phyloP scores from a whole-genome alignment of 306 rosid species.

The Mucuna pruriens region DNA sequence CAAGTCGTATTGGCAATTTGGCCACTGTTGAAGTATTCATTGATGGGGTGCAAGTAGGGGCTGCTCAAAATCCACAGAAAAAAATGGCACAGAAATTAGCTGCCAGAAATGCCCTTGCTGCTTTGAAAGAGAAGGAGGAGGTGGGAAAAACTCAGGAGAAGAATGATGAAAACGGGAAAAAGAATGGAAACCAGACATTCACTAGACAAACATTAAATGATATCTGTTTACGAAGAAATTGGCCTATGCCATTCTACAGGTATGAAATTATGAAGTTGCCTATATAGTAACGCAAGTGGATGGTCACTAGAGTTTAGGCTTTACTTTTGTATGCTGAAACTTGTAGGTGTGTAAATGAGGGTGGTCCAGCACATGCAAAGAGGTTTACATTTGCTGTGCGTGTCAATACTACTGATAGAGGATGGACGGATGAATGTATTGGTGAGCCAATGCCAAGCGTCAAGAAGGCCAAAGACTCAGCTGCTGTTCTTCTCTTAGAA shows the following conservation, averaged over 20 bases:
- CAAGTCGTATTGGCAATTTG: constrained; percentile 85
- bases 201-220: constrained; percentile 95
- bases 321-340: not conserved
- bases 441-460: constrained; percentile 99
- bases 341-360: constrained; percentile 90
- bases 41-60: constrained; percentile 84
- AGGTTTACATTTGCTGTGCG: constrained; percentile 94
- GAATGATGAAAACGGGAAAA: constrained; percentile 75
- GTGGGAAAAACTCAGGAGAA: constrained; percentile 61
- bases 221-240: constrained; percentile 89
- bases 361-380: constrained; percentile 99
- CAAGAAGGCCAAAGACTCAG: constrained; percentile 96
- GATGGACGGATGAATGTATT: constrained; percentile 92
- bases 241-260: constrained; percentile 98
- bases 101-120: constrained; percentile 93
- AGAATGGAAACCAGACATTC: constrained; percentile 85
- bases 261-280: constrained; percentile 34
- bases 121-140: constrained; percentile 91
- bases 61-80: constrained; percentile 95
- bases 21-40: constrained; percentile 97
- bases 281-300: not conserved
- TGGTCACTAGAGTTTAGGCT: not conserved
- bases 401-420: constrained; percentile 85
- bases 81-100: constrained; percentile 99
- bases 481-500: constrained; percentile 93